A percentile compares a stretch with the other conserved stretches of the same genome.
phyloP scores from a whole-genome alignment of 169 alveolate genomes.

The Besnoitia besnoiti region DNA sequence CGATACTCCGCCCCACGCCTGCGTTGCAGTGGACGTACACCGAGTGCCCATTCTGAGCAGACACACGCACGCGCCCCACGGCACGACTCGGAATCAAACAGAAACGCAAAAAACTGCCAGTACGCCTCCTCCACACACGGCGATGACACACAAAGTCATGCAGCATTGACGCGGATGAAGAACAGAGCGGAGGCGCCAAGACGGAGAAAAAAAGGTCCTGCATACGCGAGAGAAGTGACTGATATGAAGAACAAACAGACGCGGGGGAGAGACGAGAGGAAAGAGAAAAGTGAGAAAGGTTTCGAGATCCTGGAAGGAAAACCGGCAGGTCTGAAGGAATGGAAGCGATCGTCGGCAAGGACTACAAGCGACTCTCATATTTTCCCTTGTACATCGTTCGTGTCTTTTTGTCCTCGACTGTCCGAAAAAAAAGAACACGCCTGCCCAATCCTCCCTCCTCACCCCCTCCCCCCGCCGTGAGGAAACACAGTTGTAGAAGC shows the following conservation, averaged over 20 bases:
- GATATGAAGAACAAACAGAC: too few relatives aligned
- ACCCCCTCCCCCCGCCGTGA: too few relatives aligned
- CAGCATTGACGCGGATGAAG: neutral
- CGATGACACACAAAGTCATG: neutral
- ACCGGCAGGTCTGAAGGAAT: too few relatives aligned
- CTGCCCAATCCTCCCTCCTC: too few relatives aligned
- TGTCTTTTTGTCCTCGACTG: too few relatives aligned
- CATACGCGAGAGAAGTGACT: neutral
- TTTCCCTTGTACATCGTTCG: too few relatives aligned
- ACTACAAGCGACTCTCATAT: too few relatives aligned
- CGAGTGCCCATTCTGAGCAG: conserved; percentile 60
- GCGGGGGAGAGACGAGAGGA: neutral
- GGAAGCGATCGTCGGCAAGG: too few relatives aligned
- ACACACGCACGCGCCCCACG: neutral
- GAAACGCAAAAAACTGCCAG: neutral
- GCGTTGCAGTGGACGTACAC: conserved; percentile 72
- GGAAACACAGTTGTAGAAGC: too few relatives aligned
- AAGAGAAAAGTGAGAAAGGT: neutral
- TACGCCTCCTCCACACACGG: neutral
- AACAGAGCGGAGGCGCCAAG: neutral
- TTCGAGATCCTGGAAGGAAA: neutral
- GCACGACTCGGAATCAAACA: too few relatives aligned
- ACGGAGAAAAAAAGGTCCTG: neutral
- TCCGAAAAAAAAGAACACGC: too few relatives aligned
- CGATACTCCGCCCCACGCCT: conserved; percentile 70